Evolutionary conservation across 495 filamentous ascomycete species (phyloP), one percentile per base, ranked within the genome.

Genomic region (Ascobolus immersus): DNA sequence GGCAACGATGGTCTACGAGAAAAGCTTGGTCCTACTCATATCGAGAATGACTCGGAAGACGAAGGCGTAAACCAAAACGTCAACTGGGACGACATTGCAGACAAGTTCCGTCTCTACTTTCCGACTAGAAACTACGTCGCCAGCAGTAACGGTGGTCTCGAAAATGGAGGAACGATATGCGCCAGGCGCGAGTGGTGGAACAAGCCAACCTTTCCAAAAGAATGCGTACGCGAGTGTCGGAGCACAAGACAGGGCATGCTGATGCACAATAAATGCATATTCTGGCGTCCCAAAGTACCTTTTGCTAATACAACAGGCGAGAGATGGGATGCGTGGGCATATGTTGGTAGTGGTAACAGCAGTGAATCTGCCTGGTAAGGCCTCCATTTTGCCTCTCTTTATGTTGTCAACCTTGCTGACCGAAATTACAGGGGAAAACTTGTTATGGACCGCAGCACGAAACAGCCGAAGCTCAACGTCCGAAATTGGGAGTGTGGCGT

Each of bases 401-500:
- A 26, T 35, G 10, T 21, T 39, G 20, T 29, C 21, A 2, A 18
- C 24, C 17, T 36, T 33, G 10, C 10, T 5, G 22, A 26, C 2
- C 12, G 21, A 22, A 21, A 20, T 2, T 11, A 3, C 8, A 48
- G 47, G 47, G 80, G 80, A 1, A 71, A 69, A 18, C 53, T 89
- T 2, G 60, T 67, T 24, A 66, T 70, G 34, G 77, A 84, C 32
- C 64, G 60, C 21, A 47, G 39, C 1, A 73, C 62, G 0, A 70
- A 71, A 31, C 39, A 55, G 14, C 62, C 66, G 0, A 91, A 81
- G 42, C 52, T 94, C 13, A 86, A 69, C 36, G 79, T 74, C 47
- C 68, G 76, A 9, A 96, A 94, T 51, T 96, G 86, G 86, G 86
- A 96, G 52, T 93, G 80, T 41, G 86, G 86, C 3, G 80, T 96